Base-by-base conservation (phyloP, 495 filamentous ascomycete genomes). In the Apiosordaria backusii region DNA sequence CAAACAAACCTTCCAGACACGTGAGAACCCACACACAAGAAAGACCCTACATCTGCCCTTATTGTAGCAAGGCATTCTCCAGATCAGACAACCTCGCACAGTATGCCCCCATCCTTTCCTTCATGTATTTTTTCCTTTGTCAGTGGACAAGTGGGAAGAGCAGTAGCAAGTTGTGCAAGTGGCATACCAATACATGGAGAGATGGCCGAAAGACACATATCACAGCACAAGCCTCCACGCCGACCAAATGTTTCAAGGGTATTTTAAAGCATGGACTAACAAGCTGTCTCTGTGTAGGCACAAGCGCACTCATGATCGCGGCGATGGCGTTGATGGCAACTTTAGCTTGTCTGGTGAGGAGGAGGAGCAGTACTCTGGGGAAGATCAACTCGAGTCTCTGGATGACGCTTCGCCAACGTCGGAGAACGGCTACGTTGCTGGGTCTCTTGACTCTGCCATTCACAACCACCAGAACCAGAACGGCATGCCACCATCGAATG, bases 21-120 rank as follows among this genome's bases (percentile, higher is more conserved):
- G 96, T 99, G 78, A 90, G 95, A 78, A 99, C 95, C 74, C 95
- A 99, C 83, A 99, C 95, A 22, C 95, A 99, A 86, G 95, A 99
- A 82, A 89, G 94, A 82, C 95, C 95, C 71, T 99, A 99, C 79
- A 88, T 92, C 71, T 99, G 95, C 85, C 89, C 89, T 73, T 90
- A 96, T 77, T 99, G 95, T 87, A 96, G 89, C 85, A 98, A 98
- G 81, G 95, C 94, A 57, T 99, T 99, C 79, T 97, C 95, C 57
- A 87, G 95, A 74, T 97, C 93, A 71, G 95, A 99, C 82, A 99
- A 99, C 77, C 88, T 99, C 77, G 95, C 95, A 77, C 95, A 99
- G 90, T 96, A 90, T 85, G 92, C 69, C 68, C 70, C 77, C 76
- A 58, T 67, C 64, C 29, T 75, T 76, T 71, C 66, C 68, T 74